phyloP scores from a whole-genome alignment of 2,329 filamentous ascomycete genomes.

The Arthroderma sp. region DNA sequence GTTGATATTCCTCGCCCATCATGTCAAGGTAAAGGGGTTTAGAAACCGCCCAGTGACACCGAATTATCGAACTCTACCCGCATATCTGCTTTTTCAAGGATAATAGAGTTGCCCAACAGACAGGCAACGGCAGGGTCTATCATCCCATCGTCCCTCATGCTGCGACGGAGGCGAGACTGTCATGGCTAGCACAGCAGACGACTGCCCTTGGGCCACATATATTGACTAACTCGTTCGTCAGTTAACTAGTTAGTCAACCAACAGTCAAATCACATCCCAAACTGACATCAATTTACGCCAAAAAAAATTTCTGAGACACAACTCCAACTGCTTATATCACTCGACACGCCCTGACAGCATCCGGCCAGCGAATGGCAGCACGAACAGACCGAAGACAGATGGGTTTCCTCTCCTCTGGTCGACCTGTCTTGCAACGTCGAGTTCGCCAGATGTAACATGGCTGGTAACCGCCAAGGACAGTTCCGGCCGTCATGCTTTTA shows the following conservation, averaged over 20 bases:
- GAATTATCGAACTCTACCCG: background rate
- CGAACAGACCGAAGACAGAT: background rate
- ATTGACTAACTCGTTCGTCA: no score
- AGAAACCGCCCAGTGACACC: background rate
- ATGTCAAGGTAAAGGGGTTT: no score
- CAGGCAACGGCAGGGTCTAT: background rate
- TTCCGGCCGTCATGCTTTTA: background rate
- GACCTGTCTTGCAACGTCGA: background rate
- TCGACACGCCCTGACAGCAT: background rate
- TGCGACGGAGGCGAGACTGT: no score
- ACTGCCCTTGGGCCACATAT: no score
- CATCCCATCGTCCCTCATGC: no score
- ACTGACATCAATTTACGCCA: background rate
- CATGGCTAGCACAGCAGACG: no score
- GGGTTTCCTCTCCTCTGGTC: background rate
- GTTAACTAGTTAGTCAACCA: no score
- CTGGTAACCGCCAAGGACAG: background rate
- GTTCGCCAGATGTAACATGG: background rate
- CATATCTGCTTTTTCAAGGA: background rate
- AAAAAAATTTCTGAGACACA: slow-evolving; percentile 5
- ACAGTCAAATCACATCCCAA: background rate
- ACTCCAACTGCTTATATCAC: background rate
- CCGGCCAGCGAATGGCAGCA: background rate
- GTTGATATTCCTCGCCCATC: background rate
- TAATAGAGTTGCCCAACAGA: background rate